A percentile compares a stretch with the other conserved stretches of the same genome.
These are phyloP conservation scores for Termitomyces sp. DNA, from an alignment of 768 basidiomycete species.

Conservation along the genomic window DNA sequence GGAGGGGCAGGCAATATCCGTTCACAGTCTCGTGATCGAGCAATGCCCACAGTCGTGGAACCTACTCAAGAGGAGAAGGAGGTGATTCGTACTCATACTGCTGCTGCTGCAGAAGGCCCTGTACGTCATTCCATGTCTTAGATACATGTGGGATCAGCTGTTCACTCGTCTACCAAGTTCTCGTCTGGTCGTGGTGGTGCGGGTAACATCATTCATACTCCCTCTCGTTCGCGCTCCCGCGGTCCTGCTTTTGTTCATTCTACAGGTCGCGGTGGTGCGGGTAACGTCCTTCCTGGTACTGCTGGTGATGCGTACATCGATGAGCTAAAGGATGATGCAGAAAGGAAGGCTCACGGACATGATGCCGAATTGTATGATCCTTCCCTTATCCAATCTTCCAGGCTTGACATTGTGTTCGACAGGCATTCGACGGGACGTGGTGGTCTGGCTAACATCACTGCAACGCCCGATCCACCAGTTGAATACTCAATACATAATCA, in stretches of 20 bases:
- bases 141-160: background rate
- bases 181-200: conserved; percentile 64
- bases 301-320: background rate
- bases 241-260: conserved; percentile 36
- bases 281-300: conserved; percentile 39
- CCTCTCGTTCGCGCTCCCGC: conserved; percentile 47
- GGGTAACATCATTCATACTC: conserved; percentile 50
- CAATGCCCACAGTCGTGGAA: conserved; percentile 19
- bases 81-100: conserved; percentile 32
- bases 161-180: conserved; percentile 27
- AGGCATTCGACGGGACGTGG: conserved; percentile 71
- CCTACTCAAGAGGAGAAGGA: conserved; percentile 32
- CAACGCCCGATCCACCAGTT: conserved; percentile 28
- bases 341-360: background rate
- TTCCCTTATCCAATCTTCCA: background rate
- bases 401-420: background rate
- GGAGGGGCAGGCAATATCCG: conserved; percentile 87
- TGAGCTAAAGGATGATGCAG: background rate
- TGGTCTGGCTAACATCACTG: conserved; percentile 60
- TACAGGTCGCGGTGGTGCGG: conserved; percentile 60
- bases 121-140: conserved; percentile 24
- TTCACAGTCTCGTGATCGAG: conserved; percentile 60
- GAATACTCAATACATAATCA: conserved; percentile 23
- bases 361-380: background rate
- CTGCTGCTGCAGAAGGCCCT: conserved; percentile 24